Conservation (phyloP, 352 stramenopile genomes). For the Globisporangium solare region DNA sequence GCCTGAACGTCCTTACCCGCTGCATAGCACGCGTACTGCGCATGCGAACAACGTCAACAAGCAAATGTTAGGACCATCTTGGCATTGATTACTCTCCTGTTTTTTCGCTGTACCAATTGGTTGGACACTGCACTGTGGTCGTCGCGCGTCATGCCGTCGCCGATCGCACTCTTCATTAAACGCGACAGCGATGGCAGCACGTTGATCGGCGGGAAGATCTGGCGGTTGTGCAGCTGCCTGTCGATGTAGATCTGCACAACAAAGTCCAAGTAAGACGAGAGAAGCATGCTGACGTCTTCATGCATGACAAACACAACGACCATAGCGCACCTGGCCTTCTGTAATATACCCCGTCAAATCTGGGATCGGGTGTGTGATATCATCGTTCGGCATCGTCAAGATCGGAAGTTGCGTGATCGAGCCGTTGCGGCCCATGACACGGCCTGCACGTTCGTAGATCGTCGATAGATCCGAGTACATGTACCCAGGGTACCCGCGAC, state of each 20-base stretch:
- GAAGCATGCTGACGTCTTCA: too few species aligned
- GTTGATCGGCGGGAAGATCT: slow-evolving; percentile 99
- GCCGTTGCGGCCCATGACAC: slow-evolving; percentile 96
- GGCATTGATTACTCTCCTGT: too few species aligned
- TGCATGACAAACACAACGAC: too few species aligned
- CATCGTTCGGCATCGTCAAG: slow-evolving; percentile 99
- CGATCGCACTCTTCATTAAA: slow-evolving; percentile 99
- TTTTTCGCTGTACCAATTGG: slow-evolving; percentile 97
- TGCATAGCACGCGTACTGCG: slow-evolving; percentile 86
- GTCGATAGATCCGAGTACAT: slow-evolving; percentile 99
- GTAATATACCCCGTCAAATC: slow-evolving; percentile 99
- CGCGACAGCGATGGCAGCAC: slow-evolving; percentile 97
- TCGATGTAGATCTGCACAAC: slow-evolving; percentile 94
- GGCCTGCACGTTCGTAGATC: slow-evolving; percentile 98
- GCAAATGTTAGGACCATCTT: slow-evolving; percentile 13
- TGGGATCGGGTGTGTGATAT: slow-evolving; percentile 99
- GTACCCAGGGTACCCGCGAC: slow-evolving; percentile 99
- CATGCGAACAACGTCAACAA: too few species aligned
- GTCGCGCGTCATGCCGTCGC: slow-evolving; percentile 98
- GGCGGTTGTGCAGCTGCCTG: slow-evolving; percentile 96
- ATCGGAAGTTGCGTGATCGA: slow-evolving; percentile 99
- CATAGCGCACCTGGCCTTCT: slow-evolving; percentile 89
- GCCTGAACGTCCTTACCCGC: slow-evolving; percentile 98
- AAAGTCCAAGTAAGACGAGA: too few species aligned
- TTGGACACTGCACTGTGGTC: slow-evolving; percentile 99